These are phyloP conservation scores for Pelomyxa schiedti DNA, from an alignment of 78 protist genomes.

Conservation along the genomic window DNA sequence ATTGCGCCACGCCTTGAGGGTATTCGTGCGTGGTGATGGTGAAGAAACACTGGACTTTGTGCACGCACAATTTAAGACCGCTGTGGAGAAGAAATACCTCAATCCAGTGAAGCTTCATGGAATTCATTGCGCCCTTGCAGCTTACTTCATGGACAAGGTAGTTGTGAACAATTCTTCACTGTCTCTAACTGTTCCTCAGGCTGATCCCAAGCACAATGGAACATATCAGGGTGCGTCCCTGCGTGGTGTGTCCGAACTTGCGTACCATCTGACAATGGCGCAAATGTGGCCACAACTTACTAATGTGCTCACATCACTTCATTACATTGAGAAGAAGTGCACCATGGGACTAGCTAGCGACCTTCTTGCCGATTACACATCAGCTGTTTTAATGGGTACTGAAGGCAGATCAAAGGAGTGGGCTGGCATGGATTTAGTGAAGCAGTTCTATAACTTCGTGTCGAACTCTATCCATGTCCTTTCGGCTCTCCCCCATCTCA, in stretches of 20 bases:
- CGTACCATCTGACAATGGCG: not conserved
- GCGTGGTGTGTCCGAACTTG: not conserved
- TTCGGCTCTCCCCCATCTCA: constrained; percentile 20
- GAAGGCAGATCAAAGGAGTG: constrained; percentile 11
- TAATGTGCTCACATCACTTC: not conserved
- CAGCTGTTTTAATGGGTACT: not conserved
- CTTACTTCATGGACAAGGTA: not conserved
- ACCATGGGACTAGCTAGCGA: not conserved
- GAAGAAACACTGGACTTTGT: constrained; percentile 19
- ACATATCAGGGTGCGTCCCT: not conserved
- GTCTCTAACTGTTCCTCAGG: not conserved
- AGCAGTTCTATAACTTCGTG: constrained; percentile 31
- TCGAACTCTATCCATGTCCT: constrained; percentile 17
- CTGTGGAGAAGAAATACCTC: constrained; percentile 19
- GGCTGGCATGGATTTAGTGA: not conserved
- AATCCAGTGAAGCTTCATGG: not conserved
- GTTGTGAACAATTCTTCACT: not conserved
- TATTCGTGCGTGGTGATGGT: not conserved
- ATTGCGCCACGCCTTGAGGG: not conserved
- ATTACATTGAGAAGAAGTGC: not conserved
- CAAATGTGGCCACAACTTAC: not conserved
- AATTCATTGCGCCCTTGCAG: not conserved
- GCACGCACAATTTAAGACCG: constrained; percentile 36
- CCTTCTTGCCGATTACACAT: not conserved
- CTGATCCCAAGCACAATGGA: not conserved